Percentiles rank a stretch among this genome's conserved stretches.
Conservation (phyloP, 768 basidiomycete species). For the Mycena amicta region DNA sequence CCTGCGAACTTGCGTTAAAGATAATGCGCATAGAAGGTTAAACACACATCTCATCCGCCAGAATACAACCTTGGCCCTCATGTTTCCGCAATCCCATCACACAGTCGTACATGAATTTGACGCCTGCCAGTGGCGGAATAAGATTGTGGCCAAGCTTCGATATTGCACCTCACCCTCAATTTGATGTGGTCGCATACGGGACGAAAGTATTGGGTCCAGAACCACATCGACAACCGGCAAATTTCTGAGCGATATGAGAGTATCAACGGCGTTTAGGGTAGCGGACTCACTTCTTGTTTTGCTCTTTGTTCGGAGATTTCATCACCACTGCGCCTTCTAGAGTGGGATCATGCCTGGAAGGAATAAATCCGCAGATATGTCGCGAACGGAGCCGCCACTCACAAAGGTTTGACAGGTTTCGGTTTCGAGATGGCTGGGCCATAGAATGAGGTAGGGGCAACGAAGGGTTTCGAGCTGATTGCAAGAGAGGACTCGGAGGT, state of each 20-base stretch:
- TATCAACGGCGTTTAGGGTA: constrained; percentile 66
- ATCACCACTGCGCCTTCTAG: constrained; percentile 83
- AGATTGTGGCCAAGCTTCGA: constrained; percentile 3
- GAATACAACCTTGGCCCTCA: constrained; percentile 91
- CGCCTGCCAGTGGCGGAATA: constrained; percentile 42
- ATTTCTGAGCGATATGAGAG: constrained; percentile 45
- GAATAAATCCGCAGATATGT: neutral
- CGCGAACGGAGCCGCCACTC: constrained; percentile 26
- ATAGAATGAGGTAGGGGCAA: constrained; percentile 68
- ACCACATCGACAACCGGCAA: constrained; percentile 78
- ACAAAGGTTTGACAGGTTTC: constrained; percentile 53
- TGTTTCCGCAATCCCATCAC: constrained; percentile 93
- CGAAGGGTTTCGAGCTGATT: constrained; percentile 32
- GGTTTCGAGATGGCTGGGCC: constrained; percentile 37
- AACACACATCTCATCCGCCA: constrained; percentile 91
- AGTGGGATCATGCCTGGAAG: constrained; percentile 71
- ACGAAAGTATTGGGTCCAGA: constrained; percentile 81
- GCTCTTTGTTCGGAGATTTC: constrained; percentile 72
- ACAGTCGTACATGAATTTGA: constrained; percentile 92
- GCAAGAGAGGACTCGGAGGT: constrained; percentile 20
- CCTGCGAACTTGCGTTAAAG: constrained; percentile 54
- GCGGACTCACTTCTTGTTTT: constrained; percentile 62
- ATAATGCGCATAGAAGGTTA: constrained; percentile 17
- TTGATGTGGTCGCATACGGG: constrained; percentile 85
- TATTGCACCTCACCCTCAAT: constrained; percentile 61